Evolutionary conservation across 257 asterid genomes (phyloP).

Genomic region (Lycium barbarum): DNA sequence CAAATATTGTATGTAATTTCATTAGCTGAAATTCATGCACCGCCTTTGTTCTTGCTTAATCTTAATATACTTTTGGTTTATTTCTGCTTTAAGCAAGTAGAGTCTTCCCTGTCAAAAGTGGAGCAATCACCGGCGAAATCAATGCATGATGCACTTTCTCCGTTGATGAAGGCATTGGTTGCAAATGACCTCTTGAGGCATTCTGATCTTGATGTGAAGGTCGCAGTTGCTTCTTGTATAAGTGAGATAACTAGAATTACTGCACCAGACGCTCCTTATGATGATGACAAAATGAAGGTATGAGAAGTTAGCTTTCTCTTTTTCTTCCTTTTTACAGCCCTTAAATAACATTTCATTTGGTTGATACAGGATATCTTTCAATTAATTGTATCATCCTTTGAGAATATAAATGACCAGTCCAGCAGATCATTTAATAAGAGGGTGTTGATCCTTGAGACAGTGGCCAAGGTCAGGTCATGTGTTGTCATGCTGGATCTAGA

Average conservation of each 20-base stretch:
- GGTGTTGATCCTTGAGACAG: slow-evolving; percentile 85
- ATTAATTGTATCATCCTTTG: slow-evolving; percentile 88
- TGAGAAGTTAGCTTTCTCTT: background rate
- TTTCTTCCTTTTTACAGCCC: background rate
- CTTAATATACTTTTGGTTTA: slow-evolving; percentile 16
- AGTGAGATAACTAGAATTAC: slow-evolving; percentile 98
- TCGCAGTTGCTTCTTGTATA: slow-evolving; percentile 91
- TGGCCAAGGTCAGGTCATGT: slow-evolving; percentile 95
- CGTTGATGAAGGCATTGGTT: slow-evolving; percentile 68
- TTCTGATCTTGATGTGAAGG: slow-evolving; percentile 81
- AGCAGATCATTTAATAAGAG: slow-evolving; percentile 81
- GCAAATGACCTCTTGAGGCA: slow-evolving; percentile 70
- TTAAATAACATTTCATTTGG: slow-evolving; percentile 37
- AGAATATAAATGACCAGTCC: slow-evolving; percentile 67
- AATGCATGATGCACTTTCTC: slow-evolving; percentile 72
- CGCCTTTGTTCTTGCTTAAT: background rate
- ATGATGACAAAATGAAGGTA: slow-evolving; percentile 96
- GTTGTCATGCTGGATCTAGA: slow-evolving; percentile 97
- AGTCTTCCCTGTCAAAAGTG: slow-evolving; percentile 70
- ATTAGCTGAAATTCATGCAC: background rate
- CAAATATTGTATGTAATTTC: background rate
- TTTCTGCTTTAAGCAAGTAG: slow-evolving; percentile 55
- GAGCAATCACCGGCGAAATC: slow-evolving; percentile 93
- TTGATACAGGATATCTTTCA: slow-evolving; percentile 80
- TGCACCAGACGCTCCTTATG: slow-evolving; percentile 98